A percentile compares a stretch with the other conserved stretches of the same genome.
These are phyloP conservation scores for Rhynchosporium secalis DNA, from an alignment of 2,329 filamentous ascomycete genomes.

Conservation along the genomic window DNA sequence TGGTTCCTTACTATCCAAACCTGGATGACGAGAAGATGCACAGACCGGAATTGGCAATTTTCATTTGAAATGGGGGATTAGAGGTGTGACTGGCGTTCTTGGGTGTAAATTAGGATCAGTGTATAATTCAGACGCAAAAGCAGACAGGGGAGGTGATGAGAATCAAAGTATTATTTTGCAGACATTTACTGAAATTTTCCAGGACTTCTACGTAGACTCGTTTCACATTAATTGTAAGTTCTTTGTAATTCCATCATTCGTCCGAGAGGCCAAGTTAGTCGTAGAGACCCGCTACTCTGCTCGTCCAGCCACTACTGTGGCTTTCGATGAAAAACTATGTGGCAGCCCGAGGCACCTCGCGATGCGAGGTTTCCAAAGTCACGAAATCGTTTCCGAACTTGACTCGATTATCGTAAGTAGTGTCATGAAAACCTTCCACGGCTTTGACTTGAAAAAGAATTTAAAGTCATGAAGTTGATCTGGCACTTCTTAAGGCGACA, in stretches of 20 bases:
- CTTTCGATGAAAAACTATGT: too few species aligned
- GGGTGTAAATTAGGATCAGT: conserved; percentile 16
- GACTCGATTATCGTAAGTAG: too few species aligned
- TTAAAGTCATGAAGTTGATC: too few species aligned
- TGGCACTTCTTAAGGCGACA: too few species aligned
- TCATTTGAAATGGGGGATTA: conserved; percentile 56
- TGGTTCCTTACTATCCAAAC: conserved; percentile 94
- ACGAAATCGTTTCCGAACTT: too few species aligned
- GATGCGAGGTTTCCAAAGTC: too few species aligned
- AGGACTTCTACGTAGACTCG: not conserved
- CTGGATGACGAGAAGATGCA: conserved; percentile 78
- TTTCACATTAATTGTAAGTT: not conserved
- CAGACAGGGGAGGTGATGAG: conserved; percentile 13
- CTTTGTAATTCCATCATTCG: not conserved
- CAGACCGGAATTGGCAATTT: conserved; percentile 78
- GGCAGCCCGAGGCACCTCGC: too few species aligned
- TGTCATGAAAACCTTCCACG: too few species aligned
- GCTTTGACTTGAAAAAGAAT: too few species aligned
- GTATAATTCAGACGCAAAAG: conserved; percentile 9
- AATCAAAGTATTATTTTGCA: conserved; percentile 12
- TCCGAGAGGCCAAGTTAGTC: not conserved
- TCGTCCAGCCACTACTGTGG: not conserved
- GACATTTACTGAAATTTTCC: conserved; percentile 11
- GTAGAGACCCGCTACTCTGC: not conserved
- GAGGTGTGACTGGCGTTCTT: conserved; percentile 4